Evolutionary conservation across 371 early-diverging fungal species (phyloP).

Genomic region (Saksenaea oblongispora): DNA sequence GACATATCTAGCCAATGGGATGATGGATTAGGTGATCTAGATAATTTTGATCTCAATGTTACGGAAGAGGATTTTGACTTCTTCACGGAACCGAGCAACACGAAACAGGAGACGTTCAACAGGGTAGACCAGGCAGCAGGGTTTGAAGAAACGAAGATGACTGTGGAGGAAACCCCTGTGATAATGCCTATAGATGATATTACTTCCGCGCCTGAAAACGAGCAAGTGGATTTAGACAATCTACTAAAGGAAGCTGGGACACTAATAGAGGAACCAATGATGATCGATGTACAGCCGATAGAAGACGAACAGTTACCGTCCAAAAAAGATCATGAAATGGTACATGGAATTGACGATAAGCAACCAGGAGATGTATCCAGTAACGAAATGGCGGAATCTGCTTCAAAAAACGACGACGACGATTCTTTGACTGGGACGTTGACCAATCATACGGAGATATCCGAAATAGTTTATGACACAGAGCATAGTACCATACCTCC

Average conservation of each 20-base stretch:
- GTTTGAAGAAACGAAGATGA: not conserved
- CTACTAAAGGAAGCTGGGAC: conserved; percentile 8
- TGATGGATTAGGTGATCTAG: conserved; percentile 40
- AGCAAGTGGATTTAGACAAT: conserved; percentile 9
- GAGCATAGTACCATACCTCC: conserved; percentile 29
- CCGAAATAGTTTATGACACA: not conserved
- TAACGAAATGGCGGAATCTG: not conserved
- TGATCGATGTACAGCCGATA: not conserved
- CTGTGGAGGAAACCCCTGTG: not conserved
- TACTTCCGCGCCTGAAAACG: not conserved
- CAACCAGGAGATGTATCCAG: not conserved
- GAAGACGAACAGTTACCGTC: not conserved
- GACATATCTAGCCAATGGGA: conserved; percentile 37
- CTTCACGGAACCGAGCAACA: conserved; percentile 15
- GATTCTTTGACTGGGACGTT: conserved; percentile 5
- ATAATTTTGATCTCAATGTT: conserved; percentile 44
- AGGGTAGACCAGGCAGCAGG: too few relatives aligned
- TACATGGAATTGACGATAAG: not conserved
- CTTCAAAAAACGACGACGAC: not conserved
- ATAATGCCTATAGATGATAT: not conserved
- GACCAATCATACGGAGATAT: not conserved
- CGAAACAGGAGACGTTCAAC: not conserved
- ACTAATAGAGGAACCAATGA: conserved; percentile 6
- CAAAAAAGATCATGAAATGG: not conserved
- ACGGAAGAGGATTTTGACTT: conserved; percentile 54